Percentiles rank a stretch among this genome's conserved stretches.
Conservation (phyloP, 805 yeast species). For the Jamesozyma rosinii region DNA sequence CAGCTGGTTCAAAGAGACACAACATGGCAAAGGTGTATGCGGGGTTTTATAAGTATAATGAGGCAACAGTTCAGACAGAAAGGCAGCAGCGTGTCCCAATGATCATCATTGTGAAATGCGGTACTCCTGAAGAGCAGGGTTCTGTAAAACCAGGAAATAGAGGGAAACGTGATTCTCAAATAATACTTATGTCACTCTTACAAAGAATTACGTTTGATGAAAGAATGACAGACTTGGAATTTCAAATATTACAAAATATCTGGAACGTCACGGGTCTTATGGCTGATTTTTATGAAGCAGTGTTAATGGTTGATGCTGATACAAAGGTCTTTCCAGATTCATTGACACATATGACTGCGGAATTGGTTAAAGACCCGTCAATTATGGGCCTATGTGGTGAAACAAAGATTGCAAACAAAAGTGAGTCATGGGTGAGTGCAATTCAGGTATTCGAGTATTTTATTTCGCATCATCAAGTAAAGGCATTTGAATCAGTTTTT, state of each 20-base stretch:
- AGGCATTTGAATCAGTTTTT: slow-evolving; percentile 87
- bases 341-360: slow-evolving; percentile 80
- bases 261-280: slow-evolving; percentile 81
- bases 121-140: slow-evolving; percentile 68
- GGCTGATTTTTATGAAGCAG: slow-evolving; percentile 72
- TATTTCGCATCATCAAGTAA: slow-evolving; percentile 88
- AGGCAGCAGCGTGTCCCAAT: slow-evolving; percentile 83
- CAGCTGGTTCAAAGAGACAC: slow-evolving; percentile 88
- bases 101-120: slow-evolving; percentile 73
- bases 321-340: slow-evolving; percentile 83
- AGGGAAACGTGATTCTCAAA: slow-evolving; percentile 93
- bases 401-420: slow-evolving; percentile 79
- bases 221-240: slow-evolving; percentile 87
- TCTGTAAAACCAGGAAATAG: slow-evolving; percentile 81
- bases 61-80: slow-evolving; percentile 61
- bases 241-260: slow-evolving; percentile 60
- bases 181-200: slow-evolving; percentile 80
- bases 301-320: slow-evolving; percentile 92
- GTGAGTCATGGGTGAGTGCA: slow-evolving; percentile 79
- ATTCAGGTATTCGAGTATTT: slow-evolving; percentile 91
- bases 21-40: slow-evolving; percentile 96
- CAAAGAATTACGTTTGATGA: slow-evolving; percentile 86
- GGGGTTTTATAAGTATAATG: slow-evolving; percentile 84
- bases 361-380: slow-evolving; percentile 76
- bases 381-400: slow-evolving; percentile 95